Percentiles rank a stretch among this genome's conserved stretches.
Evolutionary conservation across 2,329 filamentous ascomycete genomes (phyloP).

Genomic region (Cordyceps javanica): DNA sequence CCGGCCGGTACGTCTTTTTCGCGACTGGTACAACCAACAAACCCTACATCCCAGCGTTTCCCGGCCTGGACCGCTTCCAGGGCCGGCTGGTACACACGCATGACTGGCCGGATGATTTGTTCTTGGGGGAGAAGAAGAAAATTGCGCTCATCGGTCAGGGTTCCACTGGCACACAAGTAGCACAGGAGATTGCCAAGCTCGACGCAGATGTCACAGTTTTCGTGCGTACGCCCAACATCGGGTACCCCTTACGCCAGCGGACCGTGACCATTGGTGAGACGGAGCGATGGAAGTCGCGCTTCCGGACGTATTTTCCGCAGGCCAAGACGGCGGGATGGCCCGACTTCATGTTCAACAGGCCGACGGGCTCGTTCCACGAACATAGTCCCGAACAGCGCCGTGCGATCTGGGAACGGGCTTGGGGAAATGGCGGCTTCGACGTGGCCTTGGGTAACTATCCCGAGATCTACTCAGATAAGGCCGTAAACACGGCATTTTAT

Average conservation of each 20-base stretch:
- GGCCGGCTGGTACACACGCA: slow-evolving; percentile 25
- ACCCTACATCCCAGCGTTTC: slow-evolving; percentile 29
- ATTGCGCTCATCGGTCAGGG: slow-evolving; percentile 27
- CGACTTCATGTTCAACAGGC: background rate
- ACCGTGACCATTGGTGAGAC: background rate
- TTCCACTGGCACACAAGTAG: slow-evolving; percentile 25
- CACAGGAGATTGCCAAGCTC: slow-evolving; percentile 27
- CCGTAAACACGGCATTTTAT: slow-evolving; percentile 8
- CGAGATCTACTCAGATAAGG: background rate
- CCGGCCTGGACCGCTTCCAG: slow-evolving; percentile 26
- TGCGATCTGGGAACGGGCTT: slow-evolving; percentile 37
- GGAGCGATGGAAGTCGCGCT: slow-evolving; percentile 23
- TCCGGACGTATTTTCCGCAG: slow-evolving; percentile 34
- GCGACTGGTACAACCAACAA: slow-evolving; percentile 41
- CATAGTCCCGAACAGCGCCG: slow-evolving; percentile 35
- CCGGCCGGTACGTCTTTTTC: slow-evolving; percentile 38
- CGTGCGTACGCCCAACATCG: slow-evolving; percentile 52
- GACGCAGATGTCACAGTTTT: slow-evolving; percentile 38
- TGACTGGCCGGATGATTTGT: slow-evolving; percentile 20
- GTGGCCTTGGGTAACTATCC: slow-evolving; percentile 40
- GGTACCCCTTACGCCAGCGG: slow-evolving; percentile 49
- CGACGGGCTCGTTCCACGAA: slow-evolving; percentile 9
- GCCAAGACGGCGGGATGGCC: slow-evolving; percentile 10
- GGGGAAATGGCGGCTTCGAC: slow-evolving; percentile 39
- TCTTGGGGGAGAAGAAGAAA: slow-evolving; percentile 21